Base-by-base conservation (phyloP, 1,284 basidiomycete genomes). In the Rhodotorula sp. region DNA sequence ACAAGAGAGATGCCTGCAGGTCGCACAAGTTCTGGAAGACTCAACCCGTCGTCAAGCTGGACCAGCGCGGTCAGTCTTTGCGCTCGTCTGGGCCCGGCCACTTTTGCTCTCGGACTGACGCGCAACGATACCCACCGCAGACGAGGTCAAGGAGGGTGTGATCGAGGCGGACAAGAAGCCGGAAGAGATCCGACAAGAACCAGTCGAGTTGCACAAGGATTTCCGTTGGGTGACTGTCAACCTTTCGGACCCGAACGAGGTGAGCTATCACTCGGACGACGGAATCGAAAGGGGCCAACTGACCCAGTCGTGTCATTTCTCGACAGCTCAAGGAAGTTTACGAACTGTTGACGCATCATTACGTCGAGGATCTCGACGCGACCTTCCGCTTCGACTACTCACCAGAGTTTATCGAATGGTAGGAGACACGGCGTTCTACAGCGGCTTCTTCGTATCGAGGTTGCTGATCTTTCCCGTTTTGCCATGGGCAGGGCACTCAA, bases 371-470 rank as follows among this genome's bases (percentile, higher is more conserved):
- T 80, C 91, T 93, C 78, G 91, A 95, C 68, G 94, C 95, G 10
- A 88, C 91, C 46, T 97, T 99, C 86, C 88, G 97, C 43, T 98
- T 99, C 86, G 89, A 93, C 79, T 99, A 99, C 80, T 91, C 90
- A 58, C 89, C 93, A 8, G 93, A 97, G 81, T 99, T 99, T 81
- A 83, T 99, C 62, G 85, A 90, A 80, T 99, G 97, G 97, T 92
- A 77, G 60, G 83, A 76, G 3, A 29, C 29, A 29, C n/a, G 10
- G 16, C 26, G 23, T 3, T 31, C 26, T 26, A 3, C 15, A 39
- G 7, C 21, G 39, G 3, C 12, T 43, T 43, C 39, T 43, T 43
- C 2, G 18, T 20, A 15, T 58, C 7, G 12, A 23, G 31, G 21
- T 23, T 47, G 15, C 60, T 77, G 46, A 29, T 58, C 14, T 39